Base-by-base conservation (phyloP, 768 basidiomycete species). In the Xerocomus potaroensis region DNA sequence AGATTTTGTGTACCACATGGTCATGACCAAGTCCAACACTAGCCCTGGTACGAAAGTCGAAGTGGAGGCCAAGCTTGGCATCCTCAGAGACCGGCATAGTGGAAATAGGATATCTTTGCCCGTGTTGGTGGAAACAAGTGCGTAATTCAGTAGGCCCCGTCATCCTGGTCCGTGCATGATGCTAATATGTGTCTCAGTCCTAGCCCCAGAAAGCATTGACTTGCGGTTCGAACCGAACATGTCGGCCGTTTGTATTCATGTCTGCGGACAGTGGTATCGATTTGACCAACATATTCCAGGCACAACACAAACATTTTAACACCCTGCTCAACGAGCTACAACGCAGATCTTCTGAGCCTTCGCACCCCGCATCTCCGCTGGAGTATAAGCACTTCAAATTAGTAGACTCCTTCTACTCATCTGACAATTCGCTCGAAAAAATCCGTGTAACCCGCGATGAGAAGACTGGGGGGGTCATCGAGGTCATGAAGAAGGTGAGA, bases 171-270 rank as follows among this genome's bases (percentile, higher is more conserved):
- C 24, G 11, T 30, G 33, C 39, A 37, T 29, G 38, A 34, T 30
- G 16, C 34, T 57, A 36, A 58, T 34, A 31, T 31, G n/a, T 8
- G 21, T 22, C 7, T 33, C 61, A 96, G 92, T 94, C 51, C 69
- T 95, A 5, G 54, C 68, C 5, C 82, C 85, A 8, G 79, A 84
- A 42, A 69, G 63, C 27, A 50, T 78, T 3, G 83, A 88, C 41
- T 62, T 82, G 45, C 81, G 83, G 11, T 97, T 97, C 65, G 88
- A 93, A 64, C 87, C 91, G 50, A 93, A 95, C 62, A 97, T 99
- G 94, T 79, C 89, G 34, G 68, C 75, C 53, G 91, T 95, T 62
- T 60, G 86, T 76, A 22, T 50, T 47, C 46, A 40, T 39, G 35
- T 32, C 47, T 30, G 39, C 36, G 36, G 27, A 43, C 15, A n/a